Evolutionary conservation across 2,329 filamentous ascomycete genomes (phyloP), one percentile per base, ranked within the genome.

Genomic region (Epicoccum sorghinum): DNA sequence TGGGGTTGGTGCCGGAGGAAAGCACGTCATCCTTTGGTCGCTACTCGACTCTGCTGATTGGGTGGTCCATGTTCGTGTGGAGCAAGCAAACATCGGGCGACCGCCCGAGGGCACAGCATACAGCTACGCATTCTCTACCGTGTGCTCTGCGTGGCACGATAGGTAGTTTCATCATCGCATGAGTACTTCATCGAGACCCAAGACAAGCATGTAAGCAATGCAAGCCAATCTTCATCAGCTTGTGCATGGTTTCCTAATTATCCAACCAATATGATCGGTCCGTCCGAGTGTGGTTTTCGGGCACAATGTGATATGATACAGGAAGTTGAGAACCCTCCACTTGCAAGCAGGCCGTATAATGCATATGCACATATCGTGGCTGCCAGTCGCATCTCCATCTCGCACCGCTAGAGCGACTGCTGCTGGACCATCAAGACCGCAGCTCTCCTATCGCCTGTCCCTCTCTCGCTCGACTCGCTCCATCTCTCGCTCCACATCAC

Each of bases 401-500:
- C 14, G 8, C 27, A 29, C 29, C 27, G 18, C 2, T 24, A 22
- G 10, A 22, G 9, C 8, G 12, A 3, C 7, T 29, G 36, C 4
- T 7, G n/a, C n/a, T 12, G 22, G 7, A 22, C 2, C 6, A 24
- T 33, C 13, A 6, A 18, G 38, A 39, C 22, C 23, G 51, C 40
- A 23, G 32, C 35, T 22, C 12, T 42, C 42, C 38, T 55, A 62
- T 33, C 67, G 44, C 29, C 62, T 52, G 24, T 70, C 68, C 37
- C 71, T 58, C 47, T 74, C 71, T 45, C 69, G 47, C 53, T 74
- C 71, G 3, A 62, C 59, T 37, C 68, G 59, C 60, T 71, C 65
- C 62, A 73, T 60, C 27, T 72, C 70, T 35, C 65, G 44, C 57
- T 71, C 70, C 8, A 62, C 65, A 42, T 70, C 69, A 2, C 70